phyloP scores from a whole-genome alignment of 345 rosid species.

The Litchi chinensis region DNA sequence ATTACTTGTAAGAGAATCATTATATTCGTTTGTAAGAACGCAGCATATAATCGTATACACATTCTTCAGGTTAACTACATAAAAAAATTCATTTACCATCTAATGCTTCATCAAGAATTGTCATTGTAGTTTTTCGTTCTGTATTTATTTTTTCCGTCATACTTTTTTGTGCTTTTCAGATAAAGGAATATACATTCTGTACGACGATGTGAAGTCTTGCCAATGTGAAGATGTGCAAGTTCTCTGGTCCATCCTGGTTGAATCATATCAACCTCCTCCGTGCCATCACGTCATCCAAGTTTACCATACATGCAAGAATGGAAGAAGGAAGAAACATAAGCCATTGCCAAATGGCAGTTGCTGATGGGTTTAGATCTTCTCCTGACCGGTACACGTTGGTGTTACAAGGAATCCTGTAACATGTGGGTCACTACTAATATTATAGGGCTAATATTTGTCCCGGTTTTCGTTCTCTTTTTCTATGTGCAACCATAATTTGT shows the following conservation, averaged over 20 bases:
- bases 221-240: slow-evolving; percentile 90
- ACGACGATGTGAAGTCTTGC: slow-evolving; percentile 90
- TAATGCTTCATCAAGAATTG: neutral
- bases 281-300: slow-evolving; percentile 46
- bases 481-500: neutral
- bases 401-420: neutral
- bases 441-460: neutral
- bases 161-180: slow-evolving; percentile 36
- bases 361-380: neutral
- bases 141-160: neutral
- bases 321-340: neutral
- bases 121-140: neutral
- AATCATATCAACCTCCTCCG: slow-evolving; percentile 57
- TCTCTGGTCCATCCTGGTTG: slow-evolving; percentile 87
- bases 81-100: neutral
- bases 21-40: neutral
- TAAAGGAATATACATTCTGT: slow-evolving; percentile 82
- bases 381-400: neutral
- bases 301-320: neutral
- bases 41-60: neutral
- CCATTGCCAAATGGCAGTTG: slow-evolving; percentile 8
- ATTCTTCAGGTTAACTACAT: too few species aligned
- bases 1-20: too few species aligned
- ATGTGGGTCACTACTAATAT: neutral
- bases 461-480: neutral